A percentile compares a stretch with the other conserved stretches of the same genome.
phyloP scores from a whole-genome alignment of 306 rosid genomes.

The Ceratonia siliqua region DNA sequence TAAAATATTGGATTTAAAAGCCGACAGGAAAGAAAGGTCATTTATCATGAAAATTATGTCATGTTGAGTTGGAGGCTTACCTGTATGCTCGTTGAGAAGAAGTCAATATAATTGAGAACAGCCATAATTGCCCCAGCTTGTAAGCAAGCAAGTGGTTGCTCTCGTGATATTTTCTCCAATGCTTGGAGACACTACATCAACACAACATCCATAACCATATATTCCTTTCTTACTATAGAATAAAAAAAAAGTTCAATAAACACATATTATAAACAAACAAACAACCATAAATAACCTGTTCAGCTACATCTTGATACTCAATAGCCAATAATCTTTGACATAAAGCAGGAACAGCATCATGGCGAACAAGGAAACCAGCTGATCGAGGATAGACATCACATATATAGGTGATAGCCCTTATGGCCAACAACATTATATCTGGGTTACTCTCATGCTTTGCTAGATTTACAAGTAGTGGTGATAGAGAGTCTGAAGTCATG shows the following conservation, averaged over 20 bases:
- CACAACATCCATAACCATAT: slow-evolving; percentile 18
- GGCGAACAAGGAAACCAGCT: slow-evolving; percentile 75
- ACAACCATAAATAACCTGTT: slow-evolving; percentile 63
- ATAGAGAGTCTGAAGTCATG: slow-evolving; percentile 62
- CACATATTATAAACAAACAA: slow-evolving; percentile 23
- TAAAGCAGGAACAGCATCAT: slow-evolving; percentile 79
- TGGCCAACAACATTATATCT: slow-evolving; percentile 75
- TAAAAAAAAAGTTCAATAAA: not conserved
- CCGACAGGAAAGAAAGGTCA: not conserved
- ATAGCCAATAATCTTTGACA: slow-evolving; percentile 79
- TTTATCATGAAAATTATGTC: slow-evolving; percentile 3
- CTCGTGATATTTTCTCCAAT: slow-evolving; percentile 94
- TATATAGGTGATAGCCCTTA: slow-evolving; percentile 92
- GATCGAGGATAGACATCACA: slow-evolving; percentile 87
- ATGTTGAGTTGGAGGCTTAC: slow-evolving; percentile 45
- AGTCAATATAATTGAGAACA: slow-evolving; percentile 78
- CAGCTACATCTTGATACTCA: slow-evolving; percentile 93
- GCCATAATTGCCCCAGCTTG: slow-evolving; percentile 94
- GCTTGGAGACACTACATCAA: slow-evolving; percentile 88
- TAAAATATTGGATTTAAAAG: not conserved
- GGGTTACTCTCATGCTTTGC: slow-evolving; percentile 70
- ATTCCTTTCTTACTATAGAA: slow-evolving; percentile 20
- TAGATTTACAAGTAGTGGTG: slow-evolving; percentile 79
- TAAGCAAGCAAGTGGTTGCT: slow-evolving; percentile 94
- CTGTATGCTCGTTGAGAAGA: slow-evolving; percentile 91